Evolutionary conservation across 306 rosid genomes (phyloP).

Genomic region (Citrullus amarus): DNA sequence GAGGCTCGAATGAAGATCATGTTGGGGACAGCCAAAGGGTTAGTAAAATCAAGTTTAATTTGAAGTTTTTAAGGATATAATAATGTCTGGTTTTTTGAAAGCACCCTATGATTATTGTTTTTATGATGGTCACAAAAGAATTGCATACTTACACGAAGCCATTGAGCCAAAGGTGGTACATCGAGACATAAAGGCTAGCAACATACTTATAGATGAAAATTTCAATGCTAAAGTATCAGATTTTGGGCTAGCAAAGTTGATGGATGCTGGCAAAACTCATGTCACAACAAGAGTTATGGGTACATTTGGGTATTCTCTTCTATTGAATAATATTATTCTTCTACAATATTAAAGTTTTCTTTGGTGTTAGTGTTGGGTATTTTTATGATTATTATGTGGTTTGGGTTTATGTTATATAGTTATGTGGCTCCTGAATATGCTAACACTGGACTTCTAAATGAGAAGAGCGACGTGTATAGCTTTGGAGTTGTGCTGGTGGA

Average conservation of each 20-base stretch:
- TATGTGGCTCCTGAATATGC: conserved; percentile 98
- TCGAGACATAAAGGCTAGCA: conserved; percentile 88
- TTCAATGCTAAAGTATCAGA: conserved; percentile 87
- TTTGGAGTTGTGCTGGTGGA: conserved; percentile 5
- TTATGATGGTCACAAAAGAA: conserved; percentile 20
- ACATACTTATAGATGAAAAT: conserved; percentile 73
- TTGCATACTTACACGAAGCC: conserved; percentile 93
- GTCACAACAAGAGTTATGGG: conserved; percentile 96
- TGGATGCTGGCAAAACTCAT: conserved; percentile 73
- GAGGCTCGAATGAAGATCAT: conserved; percentile 87
- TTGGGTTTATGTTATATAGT: conserved; percentile 8
- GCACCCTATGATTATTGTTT: neutral
- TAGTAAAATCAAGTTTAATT: neutral
- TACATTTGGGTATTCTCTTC: conserved; percentile 49
- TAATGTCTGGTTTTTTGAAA: neutral
- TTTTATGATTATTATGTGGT: neutral
- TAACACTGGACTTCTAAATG: conserved; percentile 73
- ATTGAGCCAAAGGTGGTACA: conserved; percentile 94
- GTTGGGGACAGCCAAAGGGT: conserved; percentile 97
- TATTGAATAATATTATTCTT: neutral
- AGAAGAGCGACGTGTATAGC: conserved; percentile 26
- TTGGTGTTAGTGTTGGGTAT: neutral
- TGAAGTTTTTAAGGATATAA: too few species aligned
- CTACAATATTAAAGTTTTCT: too few species aligned
- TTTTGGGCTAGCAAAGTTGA: conserved; percentile 76